Conservation (phyloP, 257 asterid species). For the Sherardia arvensis region DNA sequence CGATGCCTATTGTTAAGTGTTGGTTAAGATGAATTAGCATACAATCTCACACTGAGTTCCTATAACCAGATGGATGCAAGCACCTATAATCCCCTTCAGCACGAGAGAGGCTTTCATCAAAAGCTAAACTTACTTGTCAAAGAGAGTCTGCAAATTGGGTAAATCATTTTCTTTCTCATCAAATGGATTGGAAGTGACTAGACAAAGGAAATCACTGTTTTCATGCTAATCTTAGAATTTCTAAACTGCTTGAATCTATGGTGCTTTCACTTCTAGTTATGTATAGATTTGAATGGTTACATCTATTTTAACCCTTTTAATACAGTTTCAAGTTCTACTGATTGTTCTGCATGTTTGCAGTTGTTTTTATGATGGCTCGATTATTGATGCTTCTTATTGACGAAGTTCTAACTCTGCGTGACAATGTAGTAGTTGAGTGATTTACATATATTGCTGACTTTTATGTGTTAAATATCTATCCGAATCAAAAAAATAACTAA, state of each 20-base stretch:
- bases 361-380: not conserved
- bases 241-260: not conserved
- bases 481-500: not conserved
- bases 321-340: not conserved
- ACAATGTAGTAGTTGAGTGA: not conserved
- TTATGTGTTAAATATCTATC: not conserved
- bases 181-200: not conserved
- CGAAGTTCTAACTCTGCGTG: not conserved
- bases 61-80: slow-evolving; percentile 61
- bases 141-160: slow-evolving; percentile 88
- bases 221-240: not conserved
- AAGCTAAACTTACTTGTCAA: slow-evolving; percentile 75
- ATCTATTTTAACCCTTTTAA: not conserved
- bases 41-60: slow-evolving; percentile 15
- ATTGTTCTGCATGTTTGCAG: not conserved
- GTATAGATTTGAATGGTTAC: not conserved
- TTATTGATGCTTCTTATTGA: not conserved
- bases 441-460: not conserved
- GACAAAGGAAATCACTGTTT: not conserved
- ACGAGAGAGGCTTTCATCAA: slow-evolving; percentile 85
- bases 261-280: not conserved
- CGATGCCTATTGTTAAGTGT: slow-evolving; percentile 2
- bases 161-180: slow-evolving; percentile 15
- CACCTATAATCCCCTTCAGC: slow-evolving; percentile 67
- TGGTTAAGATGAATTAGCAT: not conserved